These are phyloP conservation scores for Paramecium sexaurelia DNA, from an alignment of 73 alveolate species.

Conservation along the genomic window DNA sequence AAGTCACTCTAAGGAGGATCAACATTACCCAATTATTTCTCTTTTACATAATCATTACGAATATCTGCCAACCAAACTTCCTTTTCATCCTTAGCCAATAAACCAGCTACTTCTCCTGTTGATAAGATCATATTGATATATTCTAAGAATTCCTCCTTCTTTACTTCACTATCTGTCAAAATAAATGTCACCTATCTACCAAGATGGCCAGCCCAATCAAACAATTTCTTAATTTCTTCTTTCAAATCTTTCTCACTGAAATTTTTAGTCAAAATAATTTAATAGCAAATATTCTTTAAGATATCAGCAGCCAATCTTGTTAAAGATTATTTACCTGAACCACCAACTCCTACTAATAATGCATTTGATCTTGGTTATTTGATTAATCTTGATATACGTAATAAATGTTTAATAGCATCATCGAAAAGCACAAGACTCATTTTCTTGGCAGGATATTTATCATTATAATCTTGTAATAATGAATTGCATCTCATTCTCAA, in stretches of 20 bases:
- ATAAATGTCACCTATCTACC: slow-evolving; percentile 96
- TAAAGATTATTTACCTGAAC: slow-evolving; percentile 99
- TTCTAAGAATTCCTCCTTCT: slow-evolving; percentile 99
- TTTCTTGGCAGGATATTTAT: slow-evolving; percentile 93
- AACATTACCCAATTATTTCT: slow-evolving; percentile 87
- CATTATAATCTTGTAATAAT: slow-evolving; percentile 90
- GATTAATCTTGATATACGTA: slow-evolving; percentile 97
- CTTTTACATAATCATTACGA: slow-evolving; percentile 86
- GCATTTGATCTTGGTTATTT: slow-evolving; percentile 98
- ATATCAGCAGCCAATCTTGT: slow-evolving; percentile 97
- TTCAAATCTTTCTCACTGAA: slow-evolving; percentile 92
- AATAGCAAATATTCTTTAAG: slow-evolving; percentile 79
- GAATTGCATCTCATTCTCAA: slow-evolving; percentile 88
- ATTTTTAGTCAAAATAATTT: slow-evolving; percentile 94
- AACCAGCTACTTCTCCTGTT: slow-evolving; percentile 99
- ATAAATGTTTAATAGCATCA: slow-evolving; percentile 98
- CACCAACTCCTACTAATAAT: slow-evolving; percentile 99
- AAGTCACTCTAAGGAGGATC: slow-evolving; percentile 88
- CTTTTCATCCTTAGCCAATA: slow-evolving; percentile 99
- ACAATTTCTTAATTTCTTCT: slow-evolving; percentile 90
- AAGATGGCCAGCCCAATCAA: slow-evolving; percentile 93
- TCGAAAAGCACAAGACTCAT: slow-evolving; percentile 99
- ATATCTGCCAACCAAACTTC: slow-evolving; percentile 90
- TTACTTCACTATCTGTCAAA: slow-evolving; percentile 99
- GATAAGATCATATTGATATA: slow-evolving; percentile 95